Evolutionary conservation across 108 stramenopile species (phyloP).

Genomic region (Fragilariopsis cylindrus): DNA sequence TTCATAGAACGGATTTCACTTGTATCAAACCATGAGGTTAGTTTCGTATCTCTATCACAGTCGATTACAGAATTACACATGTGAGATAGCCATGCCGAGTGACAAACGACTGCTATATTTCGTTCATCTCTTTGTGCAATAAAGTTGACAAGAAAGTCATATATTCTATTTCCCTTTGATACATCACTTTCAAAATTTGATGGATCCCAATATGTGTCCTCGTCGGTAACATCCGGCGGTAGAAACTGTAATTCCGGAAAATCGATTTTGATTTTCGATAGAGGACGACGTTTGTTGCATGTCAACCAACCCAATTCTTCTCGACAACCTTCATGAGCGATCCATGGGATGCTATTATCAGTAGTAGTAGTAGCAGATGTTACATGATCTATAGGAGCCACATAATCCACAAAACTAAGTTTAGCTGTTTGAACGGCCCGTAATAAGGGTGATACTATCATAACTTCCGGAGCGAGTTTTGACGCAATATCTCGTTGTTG

Average conservation of each 20-base stretch:
- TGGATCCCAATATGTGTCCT: slow-evolving; percentile 46
- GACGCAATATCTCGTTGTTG: slow-evolving; percentile 25
- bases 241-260: slow-evolving; percentile 58
- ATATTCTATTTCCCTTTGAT: slow-evolving; percentile 50
- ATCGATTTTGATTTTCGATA: slow-evolving; percentile 43
- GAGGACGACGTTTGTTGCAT: slow-evolving; percentile 55
- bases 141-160: slow-evolving; percentile 57
- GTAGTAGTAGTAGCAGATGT: neutral
- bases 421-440: slow-evolving; percentile 64
- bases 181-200: slow-evolving; percentile 35
- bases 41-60: slow-evolving; percentile 36
- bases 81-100: slow-evolving; percentile 63
- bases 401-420: slow-evolving; percentile 43
- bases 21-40: slow-evolving; percentile 57
- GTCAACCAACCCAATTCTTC: slow-evolving; percentile 62
- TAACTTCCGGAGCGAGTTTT: slow-evolving; percentile 40
- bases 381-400: neutral
- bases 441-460: slow-evolving; percentile 57
- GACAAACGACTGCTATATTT: slow-evolving; percentile 60
- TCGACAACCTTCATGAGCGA: slow-evolving; percentile 67
- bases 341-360: slow-evolving; percentile 41
- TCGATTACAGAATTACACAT: slow-evolving; percentile 64
- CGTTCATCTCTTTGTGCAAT: slow-evolving; percentile 46
- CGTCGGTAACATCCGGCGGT: slow-evolving; percentile 25
- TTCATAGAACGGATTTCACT: slow-evolving; percentile 61